Conservation (phyloP, 2,329 filamentous ascomycete species). For the Botrytis squamosa region DNA sequence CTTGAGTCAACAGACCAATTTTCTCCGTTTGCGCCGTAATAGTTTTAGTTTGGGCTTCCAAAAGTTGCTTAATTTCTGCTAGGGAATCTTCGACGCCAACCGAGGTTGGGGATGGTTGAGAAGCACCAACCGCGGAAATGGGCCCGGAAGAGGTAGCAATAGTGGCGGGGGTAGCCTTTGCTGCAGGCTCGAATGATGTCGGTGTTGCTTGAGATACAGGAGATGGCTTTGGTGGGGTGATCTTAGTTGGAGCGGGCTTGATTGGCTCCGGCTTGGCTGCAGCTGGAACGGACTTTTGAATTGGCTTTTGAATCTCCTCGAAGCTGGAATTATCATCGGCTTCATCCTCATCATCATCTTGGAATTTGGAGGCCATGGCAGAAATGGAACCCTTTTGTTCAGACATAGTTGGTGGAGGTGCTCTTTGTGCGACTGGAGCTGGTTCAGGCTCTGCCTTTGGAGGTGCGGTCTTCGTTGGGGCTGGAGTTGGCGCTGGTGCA, state of each 20-base stretch:
- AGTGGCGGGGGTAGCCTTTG: slow-evolving; percentile 31
- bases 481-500: slow-evolving; percentile 45
- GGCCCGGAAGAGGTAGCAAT: slow-evolving; percentile 44
- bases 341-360: slow-evolving; percentile 68
- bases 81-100: slow-evolving; percentile 63
- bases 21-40: slow-evolving; percentile 76
- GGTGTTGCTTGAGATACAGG: slow-evolving; percentile 32
- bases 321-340: slow-evolving; percentile 68
- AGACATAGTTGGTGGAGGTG: slow-evolving; percentile 67
- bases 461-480: slow-evolving; percentile 44
- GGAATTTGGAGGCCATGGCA: slow-evolving; percentile 80
- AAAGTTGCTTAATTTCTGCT: slow-evolving; percentile 71
- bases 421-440: slow-evolving; percentile 47
- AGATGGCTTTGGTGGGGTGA: slow-evolving; percentile 37
- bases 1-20: slow-evolving; percentile 65
- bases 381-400: slow-evolving; percentile 88
- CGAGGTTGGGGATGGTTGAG: slow-evolving; percentile 36
- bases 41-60: slow-evolving; percentile 74
- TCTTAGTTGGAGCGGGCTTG: slow-evolving; percentile 43
- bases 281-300: slow-evolving; percentile 53
- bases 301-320: slow-evolving; percentile 77
- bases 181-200: slow-evolving; percentile 25
- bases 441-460: slow-evolving; percentile 54
- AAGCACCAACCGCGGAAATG: slow-evolving; percentile 35
- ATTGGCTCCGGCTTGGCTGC: slow-evolving; percentile 44